Base-by-base conservation (phyloP, 1,284 basidiomycete species). In the Cystobasidium pallidum region DNA sequence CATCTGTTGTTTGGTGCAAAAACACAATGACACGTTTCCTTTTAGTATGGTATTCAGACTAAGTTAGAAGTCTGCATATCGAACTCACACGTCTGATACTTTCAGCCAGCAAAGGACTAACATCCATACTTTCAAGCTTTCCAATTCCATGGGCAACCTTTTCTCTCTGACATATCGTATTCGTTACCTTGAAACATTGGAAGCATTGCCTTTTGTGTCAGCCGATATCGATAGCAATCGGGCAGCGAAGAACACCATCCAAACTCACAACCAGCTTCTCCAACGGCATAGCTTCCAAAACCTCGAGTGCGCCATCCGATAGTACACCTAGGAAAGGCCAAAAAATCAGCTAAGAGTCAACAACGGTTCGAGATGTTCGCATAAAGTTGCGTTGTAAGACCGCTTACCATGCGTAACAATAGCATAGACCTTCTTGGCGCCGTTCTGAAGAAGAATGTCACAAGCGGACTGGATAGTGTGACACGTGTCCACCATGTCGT, bases 401-500 rank as follows among this genome's bases (percentile, higher is more conserved):
- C 36, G 77, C 86, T 65, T 70, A 91, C 94, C 95, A 83, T 99
- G 95, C 62, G 91, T 92, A 75, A 97, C 89, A 66, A 98, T 82
- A 2, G 92, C 94, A 80, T 95, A 90, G 21, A 97, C 88, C 47
- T 88, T 87, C 78, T 86, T 89, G 1, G 94, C 95, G 36, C 96
- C 95, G 70, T 91, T 90, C 76, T 94, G 91, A 73, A 88, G 85
- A 74, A 99, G 83, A 2, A 93, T 91, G 66, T 88, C 88, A 13
- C 89, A 90, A 32, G 95, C 95, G 19, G 97, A 84, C 13, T 88
- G 84, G 28, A 99, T 86, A 1, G 96, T 99, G 73, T 86, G 86
- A 1, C 94, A 95, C 4, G 92, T 94, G 81, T 99, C 96, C 79
- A 97, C 90, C 93, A 99, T 98, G 80, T 99, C 95, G 81, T 99